Evolutionary conservation across 306 rosid species (phyloP).

Genomic region (Begonia peltatifolia): DNA sequence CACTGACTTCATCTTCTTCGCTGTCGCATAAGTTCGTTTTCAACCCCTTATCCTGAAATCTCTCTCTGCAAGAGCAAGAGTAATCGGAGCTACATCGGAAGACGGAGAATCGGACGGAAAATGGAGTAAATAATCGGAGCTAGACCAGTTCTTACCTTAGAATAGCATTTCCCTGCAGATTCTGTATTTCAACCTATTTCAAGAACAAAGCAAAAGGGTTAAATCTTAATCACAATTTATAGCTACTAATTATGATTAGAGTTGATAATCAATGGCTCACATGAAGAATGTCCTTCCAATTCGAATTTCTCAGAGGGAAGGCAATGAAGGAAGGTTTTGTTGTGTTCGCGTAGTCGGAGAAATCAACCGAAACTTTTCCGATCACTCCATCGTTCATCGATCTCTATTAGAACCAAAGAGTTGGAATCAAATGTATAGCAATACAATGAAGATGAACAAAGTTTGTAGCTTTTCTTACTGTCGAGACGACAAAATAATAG

Average conservation of each 20-base stretch:
- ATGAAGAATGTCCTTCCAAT: conserved; percentile 56
- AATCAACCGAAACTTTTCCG: conserved; percentile 64
- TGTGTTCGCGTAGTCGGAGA: conserved; percentile 61
- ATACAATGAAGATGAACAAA: no score
- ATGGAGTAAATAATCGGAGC: no score
- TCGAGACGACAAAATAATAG: conserved; percentile 33
- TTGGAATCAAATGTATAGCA: no score
- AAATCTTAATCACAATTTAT: neutral
- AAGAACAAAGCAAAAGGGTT: conserved; percentile 10
- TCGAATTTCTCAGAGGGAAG: conserved; percentile 68
- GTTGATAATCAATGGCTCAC: conserved; percentile 26
- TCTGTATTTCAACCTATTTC: conserved; percentile 56
- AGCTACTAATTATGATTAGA: no score
- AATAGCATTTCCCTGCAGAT: conserved; percentile 45
- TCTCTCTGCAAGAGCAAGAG: conserved; percentile 41
- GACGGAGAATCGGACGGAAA: no score
- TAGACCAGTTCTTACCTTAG: conserved; percentile 22
- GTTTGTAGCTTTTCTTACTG: conserved; percentile 14
- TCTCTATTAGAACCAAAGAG: conserved; percentile 25
- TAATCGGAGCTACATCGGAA: no score
- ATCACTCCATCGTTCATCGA: conserved; percentile 34
- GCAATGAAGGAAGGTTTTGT: conserved; percentile 45
- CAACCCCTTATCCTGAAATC: conserved; percentile 43
- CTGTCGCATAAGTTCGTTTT: conserved; percentile 53
- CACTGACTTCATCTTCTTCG: conserved; percentile 17